phyloP scores from a whole-genome alignment of 2,329 filamentous ascomycete species.

The Trichoderma sp. region DNA sequence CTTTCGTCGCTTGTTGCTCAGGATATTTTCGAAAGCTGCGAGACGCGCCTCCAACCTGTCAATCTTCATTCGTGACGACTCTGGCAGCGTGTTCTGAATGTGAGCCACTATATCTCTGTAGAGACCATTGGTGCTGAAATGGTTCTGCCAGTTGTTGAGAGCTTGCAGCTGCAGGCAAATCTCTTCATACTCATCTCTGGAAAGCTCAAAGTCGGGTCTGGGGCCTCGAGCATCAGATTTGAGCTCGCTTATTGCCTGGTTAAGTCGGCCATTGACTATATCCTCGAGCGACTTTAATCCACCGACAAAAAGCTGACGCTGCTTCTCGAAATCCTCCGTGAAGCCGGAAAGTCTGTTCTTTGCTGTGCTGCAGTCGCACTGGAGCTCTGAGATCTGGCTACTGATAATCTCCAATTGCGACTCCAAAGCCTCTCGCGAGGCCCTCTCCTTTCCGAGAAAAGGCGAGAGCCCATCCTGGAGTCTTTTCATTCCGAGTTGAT shows the following conservation, averaged over 20 bases:
- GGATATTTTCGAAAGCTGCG: neutral
- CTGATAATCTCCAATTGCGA: slow-evolving; percentile 24
- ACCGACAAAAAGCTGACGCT: slow-evolving; percentile 25
- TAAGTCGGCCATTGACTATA: neutral
- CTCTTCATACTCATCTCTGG: neutral
- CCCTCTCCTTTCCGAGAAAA: slow-evolving; percentile 33
- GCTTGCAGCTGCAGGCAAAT: slow-evolving; percentile 35
- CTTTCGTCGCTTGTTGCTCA: slow-evolving; percentile 24
- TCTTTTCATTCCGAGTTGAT: neutral
- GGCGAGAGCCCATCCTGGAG: slow-evolving; percentile 25
- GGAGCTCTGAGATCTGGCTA: slow-evolving; percentile 14
- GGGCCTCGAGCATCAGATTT: too few relatives aligned
- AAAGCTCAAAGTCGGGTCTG: too few relatives aligned
- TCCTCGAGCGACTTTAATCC: slow-evolving; percentile 40
- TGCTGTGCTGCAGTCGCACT: slow-evolving; percentile 12
- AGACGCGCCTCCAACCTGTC: slow-evolving; percentile 27
- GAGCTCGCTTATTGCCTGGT: neutral
- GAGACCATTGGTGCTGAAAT: slow-evolving; percentile 49
- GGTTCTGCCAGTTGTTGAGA: slow-evolving; percentile 53
- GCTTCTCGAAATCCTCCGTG: slow-evolving; percentile 34
- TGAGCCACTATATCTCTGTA: slow-evolving; percentile 46
- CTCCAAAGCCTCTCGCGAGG: slow-evolving; percentile 27
- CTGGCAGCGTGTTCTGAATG: slow-evolving; percentile 39
- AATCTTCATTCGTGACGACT: slow-evolving; percentile 30
- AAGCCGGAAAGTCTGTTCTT: neutral